Evolutionary conservation across 2,329 filamentous ascomycete genomes (phyloP).

Genomic region (Aureobasidium melanogenum): DNA sequence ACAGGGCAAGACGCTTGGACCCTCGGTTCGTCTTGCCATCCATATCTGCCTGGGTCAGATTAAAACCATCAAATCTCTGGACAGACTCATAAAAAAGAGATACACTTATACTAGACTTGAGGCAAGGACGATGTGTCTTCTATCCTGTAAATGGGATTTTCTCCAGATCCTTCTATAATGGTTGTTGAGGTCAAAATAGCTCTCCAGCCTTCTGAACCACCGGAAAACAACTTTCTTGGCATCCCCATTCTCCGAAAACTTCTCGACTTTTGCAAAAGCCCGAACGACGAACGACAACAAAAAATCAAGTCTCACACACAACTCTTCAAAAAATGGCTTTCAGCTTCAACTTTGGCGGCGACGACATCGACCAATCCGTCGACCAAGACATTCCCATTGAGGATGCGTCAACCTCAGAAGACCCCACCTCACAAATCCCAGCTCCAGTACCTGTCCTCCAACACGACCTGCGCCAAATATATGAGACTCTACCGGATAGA

Average conservation of each 20-base stretch:
- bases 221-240: background rate
- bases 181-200: too few species aligned
- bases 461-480: conserved; percentile 34
- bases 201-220: too few species aligned
- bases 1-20: background rate
- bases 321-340: conserved; percentile 29
- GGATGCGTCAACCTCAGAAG: background rate
- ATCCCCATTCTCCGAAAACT: background rate
- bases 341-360: conserved; percentile 50
- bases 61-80: too few species aligned
- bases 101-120: too few species aligned
- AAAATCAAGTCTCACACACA: background rate
- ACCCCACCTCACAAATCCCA: background rate
- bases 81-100: too few species aligned
- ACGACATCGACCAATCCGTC: conserved; percentile 47
- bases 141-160: too few species aligned
- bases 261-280: background rate
- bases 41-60: too few species aligned
- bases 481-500: conserved; percentile 56
- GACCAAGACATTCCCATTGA: conserved; percentile 12
- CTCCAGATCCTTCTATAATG: too few species aligned
- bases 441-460: conserved; percentile 17
- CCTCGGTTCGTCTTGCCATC: background rate
- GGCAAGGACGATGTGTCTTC: too few species aligned
- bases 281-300: background rate